Base-by-base conservation (phyloP, 164 flowering plant genomes). In the Macadamia integrifolia region DNA sequence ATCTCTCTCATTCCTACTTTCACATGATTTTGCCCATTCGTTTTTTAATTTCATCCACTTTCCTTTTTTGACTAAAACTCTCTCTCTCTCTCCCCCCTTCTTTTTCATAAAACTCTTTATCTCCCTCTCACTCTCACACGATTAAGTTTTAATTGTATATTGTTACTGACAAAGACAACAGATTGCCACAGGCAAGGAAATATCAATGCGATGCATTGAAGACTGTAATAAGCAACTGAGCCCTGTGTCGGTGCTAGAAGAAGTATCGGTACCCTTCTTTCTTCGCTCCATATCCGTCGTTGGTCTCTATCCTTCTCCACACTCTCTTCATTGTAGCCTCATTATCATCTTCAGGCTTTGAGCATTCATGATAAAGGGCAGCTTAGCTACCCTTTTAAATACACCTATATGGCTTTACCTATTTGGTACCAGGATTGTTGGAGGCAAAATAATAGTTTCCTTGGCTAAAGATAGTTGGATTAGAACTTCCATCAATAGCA, bases 391-490 rank as follows among this genome's bases (percentile, higher is more conserved):
- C 23, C 23, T 23, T 23, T 23, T 23, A 23, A 23, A 23, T 23
- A 23, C 23, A 23, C 23, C 23, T 23, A 23, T 23, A 23, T 23
- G 23, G 23, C 23, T 23, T 28, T 53, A 53, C 18, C 3, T 11
- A 15, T 10, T 6, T 29, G 23, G 23, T 23, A 23, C 23, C 23
- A 23, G 23, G 23, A 43, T 58, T 60, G 9, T 83, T 48, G 1
- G 87, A 68, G 18, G 88, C 88, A 1, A 69, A 48, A 60, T 80
- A 88, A 72, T 79, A 79, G 69, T 88, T 88, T 29, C 85, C 84
- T 75, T 88, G 81, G 18, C 92, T 88, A 15, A 82, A 71, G 58
- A 86, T 86, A 35, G 87, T 83, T 0, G 92, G 92, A 63, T 85
- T 68, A 0, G 82, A 83, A 71, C 89, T 87, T 12, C 92, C 89